Percentiles rank a stretch among this genome's conserved stretches.
Evolutionary conservation across 176 grass and related monocot species (phyloP).

Genomic region (Oryza officinalis): DNA sequence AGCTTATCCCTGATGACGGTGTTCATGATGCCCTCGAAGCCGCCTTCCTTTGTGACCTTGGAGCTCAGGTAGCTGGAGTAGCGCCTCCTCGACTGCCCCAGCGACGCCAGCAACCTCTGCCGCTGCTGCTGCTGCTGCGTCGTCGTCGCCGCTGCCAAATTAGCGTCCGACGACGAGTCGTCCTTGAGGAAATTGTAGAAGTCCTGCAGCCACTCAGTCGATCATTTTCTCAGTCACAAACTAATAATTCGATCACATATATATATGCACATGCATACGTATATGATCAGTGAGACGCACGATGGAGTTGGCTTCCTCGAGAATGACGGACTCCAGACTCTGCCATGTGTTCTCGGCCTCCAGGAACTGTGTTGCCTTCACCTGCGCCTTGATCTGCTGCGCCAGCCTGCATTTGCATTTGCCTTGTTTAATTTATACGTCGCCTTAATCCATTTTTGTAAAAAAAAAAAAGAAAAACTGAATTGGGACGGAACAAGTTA

Average conservation of each 20-base stretch:
- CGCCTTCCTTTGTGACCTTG: slow-evolving; percentile 31
- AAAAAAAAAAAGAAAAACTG: too few species aligned
- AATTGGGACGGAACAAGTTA: too few species aligned
- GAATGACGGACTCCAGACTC: slow-evolving; percentile 48
- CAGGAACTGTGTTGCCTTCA: slow-evolving; percentile 33
- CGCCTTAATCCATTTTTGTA: too few species aligned
- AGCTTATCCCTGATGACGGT: slow-evolving; percentile 75
- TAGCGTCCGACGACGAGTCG: slow-evolving; percentile 9
- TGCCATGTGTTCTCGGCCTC: slow-evolving; percentile 61
- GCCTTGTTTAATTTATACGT: not conserved
- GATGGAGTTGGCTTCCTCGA: slow-evolving; percentile 44
- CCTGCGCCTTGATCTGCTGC: slow-evolving; percentile 48
- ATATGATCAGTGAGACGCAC: slow-evolving; percentile 26
- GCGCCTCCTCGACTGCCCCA: slow-evolving; percentile 24
- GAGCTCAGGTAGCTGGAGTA: slow-evolving; percentile 59
- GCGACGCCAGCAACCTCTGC: slow-evolving; percentile 24
- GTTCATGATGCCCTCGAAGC: slow-evolving; percentile 57
- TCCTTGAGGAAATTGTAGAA: slow-evolving; percentile 91
- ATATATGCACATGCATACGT: too few species aligned
- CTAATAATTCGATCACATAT: too few species aligned
- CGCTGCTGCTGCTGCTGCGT: not conserved
- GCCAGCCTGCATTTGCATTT: slow-evolving; percentile 38
- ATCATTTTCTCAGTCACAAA: too few species aligned
- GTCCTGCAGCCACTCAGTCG: slow-evolving; percentile 32
- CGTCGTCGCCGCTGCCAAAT: not conserved